Percentiles rank a stretch among this genome's conserved stretches.
Evolutionary conservation across 306 rosid genomes (phyloP).

Genomic region (Trichosanthes cucumerina): DNA sequence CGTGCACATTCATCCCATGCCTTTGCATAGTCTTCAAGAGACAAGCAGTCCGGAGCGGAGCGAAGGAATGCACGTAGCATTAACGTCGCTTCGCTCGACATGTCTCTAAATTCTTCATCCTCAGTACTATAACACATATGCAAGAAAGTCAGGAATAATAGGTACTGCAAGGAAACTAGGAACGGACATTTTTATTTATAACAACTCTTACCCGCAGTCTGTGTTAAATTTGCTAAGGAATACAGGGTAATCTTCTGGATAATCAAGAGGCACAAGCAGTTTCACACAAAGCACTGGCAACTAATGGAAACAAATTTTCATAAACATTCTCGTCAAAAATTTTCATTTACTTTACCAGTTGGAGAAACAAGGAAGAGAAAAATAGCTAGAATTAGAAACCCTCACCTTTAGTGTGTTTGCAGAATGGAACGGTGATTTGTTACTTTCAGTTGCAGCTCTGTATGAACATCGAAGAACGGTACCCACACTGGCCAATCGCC

Average conservation of each 20-base stretch:
- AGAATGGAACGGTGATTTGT: neutral
- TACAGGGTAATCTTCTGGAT: conserved; percentile 6
- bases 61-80: neutral
- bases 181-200: neutral
- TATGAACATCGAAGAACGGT: conserved; percentile 4
- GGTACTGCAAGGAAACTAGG: neutral
- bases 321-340: neutral
- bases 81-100: neutral
- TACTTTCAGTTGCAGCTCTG: neutral
- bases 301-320: neutral
- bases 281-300: neutral
- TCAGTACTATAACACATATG: neutral
- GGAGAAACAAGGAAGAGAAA: neutral
- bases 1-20: conserved; percentile 6
- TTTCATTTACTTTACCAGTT: neutral
- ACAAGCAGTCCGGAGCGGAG: neutral
- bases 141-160: neutral
- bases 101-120: neutral
- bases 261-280: conserved; percentile 7
- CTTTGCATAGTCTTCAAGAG: neutral
- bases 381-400: neutral
- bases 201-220: neutral
- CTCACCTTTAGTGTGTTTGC: neutral
- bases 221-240: neutral
- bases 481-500: neutral